Evolutionary conservation across 78 protist genomes (phyloP).

Genomic region (Creolimax fragrantissima): DNA sequence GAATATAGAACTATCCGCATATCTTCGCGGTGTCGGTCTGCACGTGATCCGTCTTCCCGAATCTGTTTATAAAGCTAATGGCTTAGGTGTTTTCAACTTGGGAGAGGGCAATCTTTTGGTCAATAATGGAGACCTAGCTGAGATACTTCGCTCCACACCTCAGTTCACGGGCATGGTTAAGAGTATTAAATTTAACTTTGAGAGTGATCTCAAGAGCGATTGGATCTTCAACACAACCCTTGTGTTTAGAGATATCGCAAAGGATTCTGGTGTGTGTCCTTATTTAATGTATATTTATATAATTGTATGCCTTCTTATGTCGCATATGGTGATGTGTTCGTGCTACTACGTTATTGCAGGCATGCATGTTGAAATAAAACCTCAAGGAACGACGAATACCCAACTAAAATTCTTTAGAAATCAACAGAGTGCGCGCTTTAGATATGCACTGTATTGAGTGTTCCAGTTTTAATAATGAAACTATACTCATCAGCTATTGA

Average conservation of each 20-base stretch:
- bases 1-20: not conserved
- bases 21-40: not conserved
- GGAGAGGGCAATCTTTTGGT: not conserved
- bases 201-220: not conserved
- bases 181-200: not conserved
- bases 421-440: no score
- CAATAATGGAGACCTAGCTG: not conserved
- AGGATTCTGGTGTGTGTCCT: no score
- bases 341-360: no score
- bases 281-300: no score
- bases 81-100: not conserved
- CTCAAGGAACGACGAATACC: no score
- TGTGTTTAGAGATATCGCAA: not conserved
- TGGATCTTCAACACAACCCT: not conserved
- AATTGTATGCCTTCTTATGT: no score
- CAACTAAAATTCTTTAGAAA: no score
- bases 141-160: not conserved
- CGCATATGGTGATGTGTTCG: no score
- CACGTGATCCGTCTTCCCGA: not conserved
- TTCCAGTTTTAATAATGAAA: no score
- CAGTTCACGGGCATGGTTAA: not conserved
- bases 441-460: no score
- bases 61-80: not conserved
- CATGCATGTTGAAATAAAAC: no score
- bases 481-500: no score